These are phyloP conservation scores for Backusella mclennaniae DNA, from an alignment of 192 early-diverging fungal genomes.

Conservation along the genomic window DNA sequence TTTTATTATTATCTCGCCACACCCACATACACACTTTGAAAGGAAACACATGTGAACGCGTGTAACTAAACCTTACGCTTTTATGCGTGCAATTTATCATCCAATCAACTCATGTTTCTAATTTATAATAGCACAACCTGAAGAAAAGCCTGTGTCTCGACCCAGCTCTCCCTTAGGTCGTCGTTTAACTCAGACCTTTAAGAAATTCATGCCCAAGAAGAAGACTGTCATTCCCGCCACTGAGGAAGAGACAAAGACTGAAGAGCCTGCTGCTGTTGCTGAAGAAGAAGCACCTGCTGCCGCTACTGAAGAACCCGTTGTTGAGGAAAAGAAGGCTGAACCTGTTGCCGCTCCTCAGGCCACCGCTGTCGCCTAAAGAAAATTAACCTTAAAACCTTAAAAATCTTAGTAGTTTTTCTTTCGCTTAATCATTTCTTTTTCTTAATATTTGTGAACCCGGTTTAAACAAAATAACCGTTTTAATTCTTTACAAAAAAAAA, in stretches of 20 bases:
- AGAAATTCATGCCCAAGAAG: conserved; percentile 21
- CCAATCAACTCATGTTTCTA: background rate
- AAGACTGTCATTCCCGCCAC: conserved; percentile 8
- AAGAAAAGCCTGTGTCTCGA: conserved; percentile 26
- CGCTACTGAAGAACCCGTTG: background rate
- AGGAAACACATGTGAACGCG: conserved; percentile 13
- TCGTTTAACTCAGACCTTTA: conserved; percentile 30
- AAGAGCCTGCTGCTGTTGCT: conserved; percentile 12
- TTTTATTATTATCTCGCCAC: background rate
- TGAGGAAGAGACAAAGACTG: conserved; percentile 8
- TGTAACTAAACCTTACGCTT: background rate
- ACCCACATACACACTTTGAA: background rate
- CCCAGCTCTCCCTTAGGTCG: conserved; percentile 27
- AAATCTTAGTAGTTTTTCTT: background rate
- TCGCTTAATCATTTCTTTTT: background rate
- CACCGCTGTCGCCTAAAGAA: conserved; percentile 9
- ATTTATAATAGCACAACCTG: conserved; percentile 3
- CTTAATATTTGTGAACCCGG: background rate
- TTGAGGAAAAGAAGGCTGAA: background rate
- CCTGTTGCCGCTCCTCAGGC: background rate
- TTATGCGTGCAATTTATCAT: background rate
- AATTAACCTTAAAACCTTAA: background rate
- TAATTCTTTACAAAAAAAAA: background rate
- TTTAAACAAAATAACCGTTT: conserved; percentile 5
- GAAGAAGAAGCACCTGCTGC: background rate